Evolutionary conservation across 164 flowering plant genomes (phyloP).

Genomic region (Tetrastigma voinierianum): DNA sequence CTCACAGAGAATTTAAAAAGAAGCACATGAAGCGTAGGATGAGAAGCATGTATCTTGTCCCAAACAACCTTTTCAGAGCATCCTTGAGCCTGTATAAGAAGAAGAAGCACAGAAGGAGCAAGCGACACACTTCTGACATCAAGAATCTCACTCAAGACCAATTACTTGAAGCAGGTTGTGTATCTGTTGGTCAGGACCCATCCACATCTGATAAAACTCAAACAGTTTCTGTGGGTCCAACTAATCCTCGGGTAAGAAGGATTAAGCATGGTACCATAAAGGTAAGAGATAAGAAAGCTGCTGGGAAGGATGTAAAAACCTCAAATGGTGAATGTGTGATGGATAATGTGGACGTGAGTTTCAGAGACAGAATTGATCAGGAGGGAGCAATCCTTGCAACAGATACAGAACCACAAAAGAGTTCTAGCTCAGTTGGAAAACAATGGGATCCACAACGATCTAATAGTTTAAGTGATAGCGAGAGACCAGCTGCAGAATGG

Average conservation of each 20-base stretch:
- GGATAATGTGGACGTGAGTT: slow-evolving; percentile 19
- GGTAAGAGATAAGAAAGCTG: slow-evolving; percentile 10
- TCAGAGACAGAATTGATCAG: slow-evolving; percentile 26
- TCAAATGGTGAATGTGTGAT: slow-evolving; percentile 8
- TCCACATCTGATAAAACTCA: slow-evolving; percentile 42
- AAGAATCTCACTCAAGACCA: slow-evolving; percentile 15
- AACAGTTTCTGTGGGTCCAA: slow-evolving; percentile 5
- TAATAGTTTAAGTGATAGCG: slow-evolving; percentile 15
- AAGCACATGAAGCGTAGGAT: slow-evolving; percentile 39
- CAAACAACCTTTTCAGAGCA: slow-evolving; percentile 35
- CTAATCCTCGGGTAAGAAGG: slow-evolving; percentile 16
- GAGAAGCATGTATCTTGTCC: slow-evolving; percentile 31
- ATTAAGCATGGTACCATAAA: slow-evolving; percentile 16
- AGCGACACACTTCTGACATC: slow-evolving; percentile 1
- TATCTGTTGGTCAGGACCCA: slow-evolving; percentile 32
- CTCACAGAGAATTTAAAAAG: slow-evolving; percentile 28
- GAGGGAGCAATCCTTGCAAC: slow-evolving; percentile 30
- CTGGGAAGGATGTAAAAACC: neutral
- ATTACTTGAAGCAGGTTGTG: slow-evolving; percentile 15
- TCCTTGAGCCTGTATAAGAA: slow-evolving; percentile 45
- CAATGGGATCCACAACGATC: slow-evolving; percentile 11
- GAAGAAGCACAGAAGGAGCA: slow-evolving; percentile 47
- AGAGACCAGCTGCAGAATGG: slow-evolving; percentile 14
- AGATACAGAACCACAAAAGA: slow-evolving; percentile 21
- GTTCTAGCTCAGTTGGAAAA: slow-evolving; percentile 5